A percentile compares a stretch with the other conserved stretches of the same genome.
These are phyloP conservation scores for Cyberlindnera mycetangii DNA, from an alignment of 805 yeast species.

Conservation along the genomic window DNA sequence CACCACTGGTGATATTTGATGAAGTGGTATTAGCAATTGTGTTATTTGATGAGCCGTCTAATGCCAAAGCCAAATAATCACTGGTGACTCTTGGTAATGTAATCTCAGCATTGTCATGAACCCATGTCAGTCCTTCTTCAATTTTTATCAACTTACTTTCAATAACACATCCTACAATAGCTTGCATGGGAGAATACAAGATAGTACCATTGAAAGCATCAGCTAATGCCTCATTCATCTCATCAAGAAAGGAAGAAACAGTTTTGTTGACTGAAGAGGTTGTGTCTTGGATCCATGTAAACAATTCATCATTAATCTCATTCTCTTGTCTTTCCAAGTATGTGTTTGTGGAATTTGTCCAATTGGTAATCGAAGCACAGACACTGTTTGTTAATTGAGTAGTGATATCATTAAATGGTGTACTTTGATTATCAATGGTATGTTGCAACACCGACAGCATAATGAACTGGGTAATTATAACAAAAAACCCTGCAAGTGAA, in stretches of 20 bases:
- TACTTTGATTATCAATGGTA: slow-evolving; percentile 11
- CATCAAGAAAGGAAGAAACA: slow-evolving; percentile 49
- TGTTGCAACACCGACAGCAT: slow-evolving; percentile 36
- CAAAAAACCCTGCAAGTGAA: slow-evolving; percentile 54
- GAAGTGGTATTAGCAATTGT: slow-evolving; percentile 4
- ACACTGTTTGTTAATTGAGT: slow-evolving; percentile 23
- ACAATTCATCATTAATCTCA: slow-evolving; percentile 56
- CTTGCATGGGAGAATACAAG: slow-evolving; percentile 56
- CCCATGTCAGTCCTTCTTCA: slow-evolving; percentile 77
- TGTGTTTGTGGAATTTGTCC: slow-evolving; percentile 57
- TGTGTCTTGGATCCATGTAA: slow-evolving; percentile 62
- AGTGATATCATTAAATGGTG: slow-evolving; percentile 18
- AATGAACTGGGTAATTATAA: slow-evolving; percentile 52
- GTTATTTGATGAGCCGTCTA: slow-evolving; percentile 9
- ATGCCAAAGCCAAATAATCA: slow-evolving; percentile 27
- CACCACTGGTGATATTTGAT: slow-evolving; percentile 1
- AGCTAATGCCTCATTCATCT: slow-evolving; percentile 57
- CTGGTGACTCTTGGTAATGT: slow-evolving; percentile 50
- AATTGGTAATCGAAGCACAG: slow-evolving; percentile 35
- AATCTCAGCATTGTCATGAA: slow-evolving; percentile 59
- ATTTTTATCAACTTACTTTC: slow-evolving; percentile 67
- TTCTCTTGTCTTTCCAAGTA: slow-evolving; percentile 48
- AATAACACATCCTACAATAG: slow-evolving; percentile 75
- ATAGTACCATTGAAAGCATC: slow-evolving; percentile 67
- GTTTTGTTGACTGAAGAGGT: slow-evolving; percentile 61